Evolutionary conservation across 1,139 yeast species (phyloP).

Genomic region (Barnettozyma hawaiiensis): DNA sequence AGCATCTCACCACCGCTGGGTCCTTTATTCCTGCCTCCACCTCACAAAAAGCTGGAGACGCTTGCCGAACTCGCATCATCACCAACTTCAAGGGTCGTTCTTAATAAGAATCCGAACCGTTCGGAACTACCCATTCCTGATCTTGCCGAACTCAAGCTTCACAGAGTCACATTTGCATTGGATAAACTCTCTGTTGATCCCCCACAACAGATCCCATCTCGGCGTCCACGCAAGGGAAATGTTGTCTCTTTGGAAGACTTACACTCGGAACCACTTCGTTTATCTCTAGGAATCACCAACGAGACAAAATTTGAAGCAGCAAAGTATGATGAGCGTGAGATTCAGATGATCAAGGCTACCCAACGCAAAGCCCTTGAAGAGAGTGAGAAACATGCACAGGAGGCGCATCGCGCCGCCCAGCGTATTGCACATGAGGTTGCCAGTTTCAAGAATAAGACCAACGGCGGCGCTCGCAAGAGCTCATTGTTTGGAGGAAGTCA

Average conservation of each 20-base stretch:
- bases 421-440: slow-evolving; percentile 62
- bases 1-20: slow-evolving; percentile 22
- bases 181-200: slow-evolving; percentile 72
- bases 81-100: slow-evolving; percentile 30
- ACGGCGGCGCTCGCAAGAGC: slow-evolving; percentile 9
- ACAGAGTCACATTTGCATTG: slow-evolving; percentile 71
- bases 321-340: slow-evolving; percentile 43
- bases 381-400: slow-evolving; percentile 66
- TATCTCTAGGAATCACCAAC: slow-evolving; percentile 57
- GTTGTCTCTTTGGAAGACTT: slow-evolving; percentile 72
- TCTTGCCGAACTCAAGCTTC: slow-evolving; percentile 36
- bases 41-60: slow-evolving; percentile 4
- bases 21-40: slow-evolving; percentile 1
- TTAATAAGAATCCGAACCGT: slow-evolving; percentile 44
- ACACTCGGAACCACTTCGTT: slow-evolving; percentile 51
- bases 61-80: slow-evolving; percentile 1
- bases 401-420: slow-evolving; percentile 66
- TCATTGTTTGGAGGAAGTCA: not conserved
- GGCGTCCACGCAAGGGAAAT: slow-evolving; percentile 77
- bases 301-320: slow-evolving; percentile 24
- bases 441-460: slow-evolving; percentile 30
- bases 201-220: slow-evolving; percentile 91
- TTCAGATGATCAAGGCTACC: slow-evolving; percentile 50
- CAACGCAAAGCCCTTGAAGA: slow-evolving; percentile 51
- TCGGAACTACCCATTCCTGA: slow-evolving; percentile 36